Conservation (phyloP, 176 grass and related monocot genomes). For the Oryza rufipogon region DNA sequence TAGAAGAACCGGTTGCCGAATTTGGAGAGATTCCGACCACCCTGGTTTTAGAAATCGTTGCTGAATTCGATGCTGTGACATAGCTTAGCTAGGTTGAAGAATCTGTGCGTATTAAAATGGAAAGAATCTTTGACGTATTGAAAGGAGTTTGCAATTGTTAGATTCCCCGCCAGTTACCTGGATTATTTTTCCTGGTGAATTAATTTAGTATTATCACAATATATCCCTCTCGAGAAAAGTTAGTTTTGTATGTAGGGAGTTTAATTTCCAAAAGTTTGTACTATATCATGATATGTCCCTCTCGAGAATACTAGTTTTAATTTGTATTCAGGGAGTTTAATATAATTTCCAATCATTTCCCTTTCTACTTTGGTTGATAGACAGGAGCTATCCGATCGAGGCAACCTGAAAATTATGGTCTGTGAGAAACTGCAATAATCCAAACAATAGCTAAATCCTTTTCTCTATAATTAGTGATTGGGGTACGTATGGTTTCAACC, state of each 20-base stretch:
- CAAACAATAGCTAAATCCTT: no score
- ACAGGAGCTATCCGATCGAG: background rate
- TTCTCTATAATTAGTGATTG: background rate
- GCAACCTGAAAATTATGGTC: background rate
- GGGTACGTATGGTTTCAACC: background rate
- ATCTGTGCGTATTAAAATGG: conserved; percentile 14
- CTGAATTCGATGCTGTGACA: background rate
- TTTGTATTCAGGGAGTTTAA: background rate
- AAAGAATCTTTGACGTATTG: background rate
- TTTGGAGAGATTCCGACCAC: background rate
- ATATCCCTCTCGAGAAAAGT: background rate
- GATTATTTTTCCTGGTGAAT: background rate
- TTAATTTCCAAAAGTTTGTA: background rate
- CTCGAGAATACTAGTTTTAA: background rate
- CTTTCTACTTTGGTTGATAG: background rate
- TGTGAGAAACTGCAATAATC: background rate
- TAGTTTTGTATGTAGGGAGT: background rate
- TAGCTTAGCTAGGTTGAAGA: conserved; percentile 28
- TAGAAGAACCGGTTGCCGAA: background rate
- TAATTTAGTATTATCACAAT: background rate
- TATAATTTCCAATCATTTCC: background rate
- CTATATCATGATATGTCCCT: no score
- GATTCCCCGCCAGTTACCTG: conserved; percentile 30
- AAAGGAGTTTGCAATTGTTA: conserved; percentile 5
- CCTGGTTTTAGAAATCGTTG: background rate